Evolutionary conservation across 179 eudicot species (phyloP), one percentile per base, ranked within the genome.

Genomic region (Sideroxylon spinosum): DNA sequence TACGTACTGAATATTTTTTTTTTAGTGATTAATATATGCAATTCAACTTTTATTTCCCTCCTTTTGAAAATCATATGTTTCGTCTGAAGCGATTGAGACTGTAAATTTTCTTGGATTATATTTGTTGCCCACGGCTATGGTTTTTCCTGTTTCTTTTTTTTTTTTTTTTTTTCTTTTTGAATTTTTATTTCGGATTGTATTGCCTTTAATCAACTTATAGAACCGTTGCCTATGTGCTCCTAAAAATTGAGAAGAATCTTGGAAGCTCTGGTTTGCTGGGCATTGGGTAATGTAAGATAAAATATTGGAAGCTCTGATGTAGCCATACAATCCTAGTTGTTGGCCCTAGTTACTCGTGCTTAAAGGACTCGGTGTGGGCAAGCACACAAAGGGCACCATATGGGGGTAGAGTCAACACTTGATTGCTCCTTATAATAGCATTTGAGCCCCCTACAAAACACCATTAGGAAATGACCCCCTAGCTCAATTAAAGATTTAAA

Each of bases 1-100:
- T 90, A 83, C 9, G 84, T 76, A 6, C 22, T 61, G 4, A 6
- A 9, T 52, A 32, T 25, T 20, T 19, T 55, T 55, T 20, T 52
- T 48, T 20, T 60, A 16, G 16, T 76, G 13, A 19, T 77, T 61
- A 11, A 53, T 29, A 29, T 28, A 22, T 12, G 52, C 13, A 52
- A 63, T 69, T 13, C n/a, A 48, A 0, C 19, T 71, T 52, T 14
- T 52, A 52, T 52, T 52, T 52, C 16, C 14, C 16, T 52, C 56
- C 16, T 52, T 52, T 14, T 9, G 16, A 52, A 14, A 9, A 10
- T 52, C 14, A 14, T 13, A 14, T 16, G 56, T 52, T 52, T 52
- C 56, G 9, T 52, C 56, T 14, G 14, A 52, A 52, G 16, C 7
- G 10, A 52, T 14, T 52, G 56, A 14, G 10, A 52, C 14, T 9